phyloP scores from a whole-genome alignment of 78 protist genomes.

The Guillardia theta region DNA sequence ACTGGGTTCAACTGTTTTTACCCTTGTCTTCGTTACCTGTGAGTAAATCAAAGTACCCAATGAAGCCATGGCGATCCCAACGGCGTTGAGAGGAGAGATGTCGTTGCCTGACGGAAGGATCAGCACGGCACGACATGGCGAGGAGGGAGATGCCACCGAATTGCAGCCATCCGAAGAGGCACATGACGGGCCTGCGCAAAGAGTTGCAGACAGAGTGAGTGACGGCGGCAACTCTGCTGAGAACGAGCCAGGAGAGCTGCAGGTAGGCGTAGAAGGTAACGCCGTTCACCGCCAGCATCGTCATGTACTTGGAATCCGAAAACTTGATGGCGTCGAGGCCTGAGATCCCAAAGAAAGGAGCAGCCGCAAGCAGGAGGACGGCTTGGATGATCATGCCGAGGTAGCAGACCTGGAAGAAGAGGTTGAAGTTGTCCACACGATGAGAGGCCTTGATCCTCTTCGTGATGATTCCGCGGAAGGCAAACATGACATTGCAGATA shows the following conservation, averaged over 20 bases:
- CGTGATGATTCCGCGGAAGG: background rate
- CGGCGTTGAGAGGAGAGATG: background rate
- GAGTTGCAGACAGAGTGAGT: constrained; percentile 22
- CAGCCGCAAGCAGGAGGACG: background rate
- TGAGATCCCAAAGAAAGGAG: background rate
- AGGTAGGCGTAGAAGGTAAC: background rate
- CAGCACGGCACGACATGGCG: no score
- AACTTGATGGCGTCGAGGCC: background rate
- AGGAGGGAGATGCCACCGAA: no score
- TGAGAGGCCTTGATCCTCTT: background rate
- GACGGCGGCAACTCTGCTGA: background rate
- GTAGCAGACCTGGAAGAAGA: background rate
- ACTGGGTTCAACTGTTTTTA: background rate
- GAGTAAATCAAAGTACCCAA: background rate
- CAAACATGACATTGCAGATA: background rate
- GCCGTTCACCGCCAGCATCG: no score
- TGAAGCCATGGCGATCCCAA: background rate
- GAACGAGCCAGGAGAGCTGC: constrained; percentile 17
- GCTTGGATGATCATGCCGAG: background rate
- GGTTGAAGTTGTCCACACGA: background rate
- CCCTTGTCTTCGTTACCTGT: background rate
- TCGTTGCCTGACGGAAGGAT: no score
- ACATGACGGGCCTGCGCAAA: background rate
- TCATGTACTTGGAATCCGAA: no score
- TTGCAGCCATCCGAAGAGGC: background rate